Evolutionary conservation across 805 yeast genomes (phyloP).

Genomic region (Lachancea thermotolerans): DNA sequence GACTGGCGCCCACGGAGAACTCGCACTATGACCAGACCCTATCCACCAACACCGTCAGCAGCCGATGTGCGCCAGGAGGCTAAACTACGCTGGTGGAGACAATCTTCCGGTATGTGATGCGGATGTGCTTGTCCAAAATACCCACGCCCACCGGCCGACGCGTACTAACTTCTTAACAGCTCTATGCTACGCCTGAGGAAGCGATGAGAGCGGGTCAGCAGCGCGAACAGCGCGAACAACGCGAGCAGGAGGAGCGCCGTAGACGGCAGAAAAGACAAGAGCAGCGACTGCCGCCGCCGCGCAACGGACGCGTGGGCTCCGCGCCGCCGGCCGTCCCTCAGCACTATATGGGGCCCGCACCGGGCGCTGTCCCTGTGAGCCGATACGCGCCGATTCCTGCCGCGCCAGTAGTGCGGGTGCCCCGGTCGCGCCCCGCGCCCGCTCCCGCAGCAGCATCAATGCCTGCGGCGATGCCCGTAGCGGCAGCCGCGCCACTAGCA

Average conservation of each 20-base stretch:
- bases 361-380: neutral
- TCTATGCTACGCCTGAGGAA: conserved; percentile 33
- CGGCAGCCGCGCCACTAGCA: neutral
- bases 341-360: neutral
- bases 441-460: neutral
- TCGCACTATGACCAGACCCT: no score
- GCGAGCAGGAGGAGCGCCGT: conserved; percentile 22
- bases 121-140: neutral
- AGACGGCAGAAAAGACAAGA: conserved; percentile 21
- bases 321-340: conserved; percentile 1
- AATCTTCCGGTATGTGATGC: conserved; percentile 21
- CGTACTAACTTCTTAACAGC: conserved; percentile 10
- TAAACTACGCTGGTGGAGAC: conserved; percentile 32
- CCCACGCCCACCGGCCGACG: neutral
- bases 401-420: neutral
- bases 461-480: neutral
- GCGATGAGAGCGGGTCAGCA: conserved; percentile 28
- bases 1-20: no score
- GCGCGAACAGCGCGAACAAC: conserved; percentile 16
- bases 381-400: neutral
- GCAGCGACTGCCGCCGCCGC: conserved; percentile 6
- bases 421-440: neutral
- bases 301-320: neutral
- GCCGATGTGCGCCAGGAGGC: conserved; percentile 27
- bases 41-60: neutral